A percentile compares a stretch with the other conserved stretches of the same genome.
phyloP scores from a whole-genome alignment of 2,329 filamentous ascomycete genomes.

The Colletotrichum camelliae region DNA sequence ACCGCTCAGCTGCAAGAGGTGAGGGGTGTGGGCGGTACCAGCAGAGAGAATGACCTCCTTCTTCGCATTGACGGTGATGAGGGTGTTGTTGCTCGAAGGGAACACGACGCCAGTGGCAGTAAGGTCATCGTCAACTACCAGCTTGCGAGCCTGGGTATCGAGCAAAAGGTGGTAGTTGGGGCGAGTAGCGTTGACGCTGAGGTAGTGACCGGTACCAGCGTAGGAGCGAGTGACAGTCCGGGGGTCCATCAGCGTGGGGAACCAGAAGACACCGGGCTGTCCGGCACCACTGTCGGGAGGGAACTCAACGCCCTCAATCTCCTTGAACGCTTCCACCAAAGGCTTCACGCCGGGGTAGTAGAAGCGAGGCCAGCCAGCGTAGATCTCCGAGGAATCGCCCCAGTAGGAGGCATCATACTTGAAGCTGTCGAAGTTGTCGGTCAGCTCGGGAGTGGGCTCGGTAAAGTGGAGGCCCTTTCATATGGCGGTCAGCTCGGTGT shows the following conservation, averaged over 20 bases:
- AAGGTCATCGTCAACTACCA: conserved; percentile 32
- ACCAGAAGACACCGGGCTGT: conserved; percentile 45
- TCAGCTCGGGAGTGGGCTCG: conserved; percentile 18
- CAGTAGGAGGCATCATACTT: conserved; percentile 39
- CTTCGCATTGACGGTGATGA: conserved; percentile 26
- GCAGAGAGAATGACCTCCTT: conserved; percentile 42
- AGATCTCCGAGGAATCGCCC: conserved; percentile 40
- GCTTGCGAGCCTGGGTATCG: conserved; percentile 36
- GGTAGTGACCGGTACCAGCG: conserved; percentile 39
- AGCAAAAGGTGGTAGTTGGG: conserved; percentile 39
- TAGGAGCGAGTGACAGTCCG: conserved; percentile 40
- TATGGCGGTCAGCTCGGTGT: not conserved
- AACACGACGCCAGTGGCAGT: conserved; percentile 38
- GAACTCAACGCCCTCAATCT: conserved; percentile 43
- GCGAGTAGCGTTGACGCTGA: conserved; percentile 33
- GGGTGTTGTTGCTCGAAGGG: conserved; percentile 14
- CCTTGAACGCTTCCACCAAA: conserved; percentile 39
- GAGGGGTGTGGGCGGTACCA: conserved; percentile 40
- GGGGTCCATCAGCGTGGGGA: conserved; percentile 46
- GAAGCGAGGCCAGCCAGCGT: conserved; percentile 42
- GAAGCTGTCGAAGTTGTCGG: conserved; percentile 29
- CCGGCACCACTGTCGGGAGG: conserved; percentile 43
- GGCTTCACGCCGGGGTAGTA: conserved; percentile 38
- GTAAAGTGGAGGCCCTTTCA: conserved; percentile 10
- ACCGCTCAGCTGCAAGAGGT: conserved; percentile 49